phyloP scores from a whole-genome alignment of 164 flowering plant species.

The Berberis vulgaris region DNA sequence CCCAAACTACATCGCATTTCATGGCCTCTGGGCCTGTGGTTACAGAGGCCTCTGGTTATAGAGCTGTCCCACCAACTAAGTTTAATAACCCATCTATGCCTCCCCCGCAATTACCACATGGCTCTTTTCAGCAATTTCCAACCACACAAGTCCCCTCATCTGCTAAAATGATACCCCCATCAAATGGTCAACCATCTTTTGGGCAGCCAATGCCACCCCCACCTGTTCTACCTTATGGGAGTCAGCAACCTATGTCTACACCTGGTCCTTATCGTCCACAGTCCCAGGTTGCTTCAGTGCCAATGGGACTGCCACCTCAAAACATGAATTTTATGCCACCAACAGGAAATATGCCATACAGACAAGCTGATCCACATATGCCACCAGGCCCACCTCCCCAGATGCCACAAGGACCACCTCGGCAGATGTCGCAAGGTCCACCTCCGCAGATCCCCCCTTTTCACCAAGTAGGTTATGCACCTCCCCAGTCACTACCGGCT shows the following conservation, averaged over 20 bases:
- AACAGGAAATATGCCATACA: slow-evolving; percentile 23
- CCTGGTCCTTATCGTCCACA: slow-evolving; percentile 25
- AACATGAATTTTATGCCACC: slow-evolving; percentile 21
- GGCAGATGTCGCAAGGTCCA: slow-evolving; percentile 19
- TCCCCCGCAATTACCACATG: slow-evolving; percentile 28
- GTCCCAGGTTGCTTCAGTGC: slow-evolving; percentile 33
- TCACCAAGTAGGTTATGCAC: slow-evolving; percentile 49
- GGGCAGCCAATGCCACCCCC: slow-evolving; percentile 31
- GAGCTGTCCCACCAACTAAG: slow-evolving; percentile 31
- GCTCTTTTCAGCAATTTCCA: slow-evolving; percentile 32
- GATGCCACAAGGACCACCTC: slow-evolving; percentile 26
- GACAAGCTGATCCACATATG: slow-evolving; percentile 29
- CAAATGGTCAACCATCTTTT: slow-evolving; percentile 22
- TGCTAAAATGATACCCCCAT: slow-evolving; percentile 26
- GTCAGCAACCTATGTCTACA: slow-evolving; percentile 27
- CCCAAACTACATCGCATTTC: slow-evolving; percentile 41
- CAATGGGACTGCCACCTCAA: slow-evolving; percentile 56
- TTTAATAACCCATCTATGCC: slow-evolving; percentile 42
- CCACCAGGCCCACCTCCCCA: slow-evolving; percentile 33
- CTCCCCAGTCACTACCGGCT: slow-evolving; percentile 32
- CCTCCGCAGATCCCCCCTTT: slow-evolving; percentile 31
- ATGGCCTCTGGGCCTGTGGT: slow-evolving; percentile 30
- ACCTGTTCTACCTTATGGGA: slow-evolving; percentile 29
- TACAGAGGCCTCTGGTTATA: slow-evolving; percentile 27
- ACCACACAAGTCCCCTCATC: slow-evolving; percentile 35